Evolutionary conservation across 805 yeast species (phyloP), one percentile per base, ranked within the genome.

Genomic region (baker's yeast (Saccharomyces cerevisiae)): DNA sequence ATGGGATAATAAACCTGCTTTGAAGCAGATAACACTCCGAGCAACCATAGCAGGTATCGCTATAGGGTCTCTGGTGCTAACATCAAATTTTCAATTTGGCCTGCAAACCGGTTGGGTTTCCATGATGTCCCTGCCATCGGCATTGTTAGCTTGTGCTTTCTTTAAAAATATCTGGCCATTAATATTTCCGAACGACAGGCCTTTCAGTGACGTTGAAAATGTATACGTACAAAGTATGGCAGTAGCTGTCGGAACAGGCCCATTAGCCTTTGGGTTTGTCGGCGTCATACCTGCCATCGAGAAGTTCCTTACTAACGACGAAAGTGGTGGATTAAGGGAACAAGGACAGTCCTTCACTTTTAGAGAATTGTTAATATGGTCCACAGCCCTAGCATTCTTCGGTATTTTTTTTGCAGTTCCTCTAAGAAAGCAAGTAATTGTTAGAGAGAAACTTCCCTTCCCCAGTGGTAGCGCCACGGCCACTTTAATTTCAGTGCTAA

Each of bases 51-150:
- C 85, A 0, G 98, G 98, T 0, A 72, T 92, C 27, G 61, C 74
- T 1, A 89, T 92, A n/a, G 99, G 99, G 0, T 81, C 97, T 0
- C 72, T 92, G 28, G 91, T 94, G 31, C 75, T 94, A 27, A 75
- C 90, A 17, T 89, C 97, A 3, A 92, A 92, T 70, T 94, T 94
- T 72, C 98, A 92, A 67, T 92, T 92, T 68, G 99, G 98, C 1
- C 74, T 92, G 22, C 99, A 92, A 67, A 92, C 97, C 0, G 99
- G 99, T 1, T 92, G 99, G 99, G 97, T 94, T 5, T 89, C 97
- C 10, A 92, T 92, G 99, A 94, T 92, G 99, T 87, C 96, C 24
- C 74, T 92, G 53, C 98, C 99, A 0, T 85, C 96, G 4, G 97
- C 98, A 0, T 70, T 92, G 51, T 71, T 92, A 27, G 97, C 96